Evolutionary conservation across 306 rosid species (phyloP), one percentile per base, ranked within the genome.

Genomic region (Cucurbita pepo): DNA sequence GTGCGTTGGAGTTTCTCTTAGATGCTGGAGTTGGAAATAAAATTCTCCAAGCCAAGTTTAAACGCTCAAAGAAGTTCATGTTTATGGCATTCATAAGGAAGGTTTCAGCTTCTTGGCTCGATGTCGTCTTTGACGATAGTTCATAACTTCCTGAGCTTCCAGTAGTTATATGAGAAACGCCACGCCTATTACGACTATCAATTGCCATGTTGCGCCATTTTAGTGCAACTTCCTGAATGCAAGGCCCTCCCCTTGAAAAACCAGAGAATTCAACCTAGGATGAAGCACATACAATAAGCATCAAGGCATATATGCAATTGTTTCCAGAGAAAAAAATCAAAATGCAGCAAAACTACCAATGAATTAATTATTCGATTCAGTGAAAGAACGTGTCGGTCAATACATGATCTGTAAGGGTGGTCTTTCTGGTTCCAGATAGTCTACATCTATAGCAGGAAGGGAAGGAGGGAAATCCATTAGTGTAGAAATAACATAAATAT

Each of bases 1-100:
- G 81, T 74, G 98, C 98, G 77, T 89, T 89, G 37, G 98, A 90
- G 77, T 80, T 90, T 83, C 76, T 85, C 76, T 77, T 83, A 56
- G 90, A 77, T 64, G 85, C 65, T 34, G 88, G 84, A 36, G 97
- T 85, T 5, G 98, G 98, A 77, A 89, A 94, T 8, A 94, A 60
- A 64, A 94, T 90, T 80, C 85, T 90, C 97, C 97, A 94, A 37
- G 98, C 97, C 83, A 94, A 81, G 83, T 85, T 90, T 73, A 90
- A 79, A 19, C 97, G 95, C 82, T 90, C 96, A 11, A 90, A 85
- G 85, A 94, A 94, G 86, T 83, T 85, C 96, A 94, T 89, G 78
- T 89, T 89, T 76, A 94, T 81, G 76, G 96, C 96, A 56, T 85
- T 88, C 66, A 89, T 91, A 80, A 94, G 96, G 81, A 90, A 88